phyloP scores from a whole-genome alignment of 73 alveolate species.

The Paramecium sonneborni region DNA sequence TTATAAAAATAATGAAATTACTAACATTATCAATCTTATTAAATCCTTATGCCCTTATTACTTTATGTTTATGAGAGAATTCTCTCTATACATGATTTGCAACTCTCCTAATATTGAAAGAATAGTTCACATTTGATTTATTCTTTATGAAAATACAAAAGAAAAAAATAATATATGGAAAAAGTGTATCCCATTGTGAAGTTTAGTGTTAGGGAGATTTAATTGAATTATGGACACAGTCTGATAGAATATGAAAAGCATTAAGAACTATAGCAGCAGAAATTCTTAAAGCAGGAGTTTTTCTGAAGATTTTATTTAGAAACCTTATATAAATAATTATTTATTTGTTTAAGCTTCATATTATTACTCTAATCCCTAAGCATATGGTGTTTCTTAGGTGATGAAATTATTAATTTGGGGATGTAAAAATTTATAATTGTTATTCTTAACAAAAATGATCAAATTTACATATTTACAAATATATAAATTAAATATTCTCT shows the following conservation, averaged over 20 bases:
- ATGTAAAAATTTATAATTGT: background rate
- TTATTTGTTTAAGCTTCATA: constrained; percentile 31
- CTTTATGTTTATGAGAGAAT: constrained; percentile 14
- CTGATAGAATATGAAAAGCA: background rate
- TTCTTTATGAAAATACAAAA: constrained; percentile 36
- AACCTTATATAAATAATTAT: constrained; percentile 15
- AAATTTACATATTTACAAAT: too few species aligned
- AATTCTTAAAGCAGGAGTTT: background rate
- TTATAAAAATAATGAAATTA: background rate
- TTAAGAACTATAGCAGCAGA: background rate
- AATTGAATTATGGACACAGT: constrained; percentile 17
- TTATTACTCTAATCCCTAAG: background rate
- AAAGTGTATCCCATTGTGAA: constrained; percentile 33
- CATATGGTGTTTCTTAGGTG: background rate
- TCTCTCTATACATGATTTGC: background rate
- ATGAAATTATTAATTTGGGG: background rate
- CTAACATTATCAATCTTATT: background rate
- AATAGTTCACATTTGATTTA: constrained; percentile 17
- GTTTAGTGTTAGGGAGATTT: constrained; percentile 40
- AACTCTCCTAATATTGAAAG: constrained; percentile 1
- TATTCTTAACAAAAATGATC: background rate
- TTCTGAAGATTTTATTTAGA: background rate
- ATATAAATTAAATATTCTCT: too few species aligned
- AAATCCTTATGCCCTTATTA: constrained; percentile 53
- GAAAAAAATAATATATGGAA: background rate